Conservation (phyloP, 2,329 filamentous ascomycete genomes). For the Dothiorella sarmentorum region DNA sequence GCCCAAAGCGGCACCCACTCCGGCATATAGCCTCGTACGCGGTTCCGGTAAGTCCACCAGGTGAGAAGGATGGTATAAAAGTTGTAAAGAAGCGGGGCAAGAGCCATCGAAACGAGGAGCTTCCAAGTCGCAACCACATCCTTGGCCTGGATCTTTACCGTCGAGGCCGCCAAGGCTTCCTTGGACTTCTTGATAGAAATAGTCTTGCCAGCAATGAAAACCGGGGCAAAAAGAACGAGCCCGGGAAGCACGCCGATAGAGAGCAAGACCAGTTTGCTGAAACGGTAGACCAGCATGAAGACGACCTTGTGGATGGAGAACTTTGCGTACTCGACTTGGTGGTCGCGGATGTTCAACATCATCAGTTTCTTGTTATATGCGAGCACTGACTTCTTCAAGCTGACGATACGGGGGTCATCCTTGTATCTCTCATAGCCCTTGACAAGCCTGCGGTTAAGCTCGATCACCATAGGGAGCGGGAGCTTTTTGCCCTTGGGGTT, state of each 20-base stretch:
- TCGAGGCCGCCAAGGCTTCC: slow-evolving; percentile 40
- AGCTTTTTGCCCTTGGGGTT: slow-evolving; percentile 93
- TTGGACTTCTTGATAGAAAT: slow-evolving; percentile 38
- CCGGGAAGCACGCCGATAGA: slow-evolving; percentile 81
- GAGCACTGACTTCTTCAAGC: slow-evolving; percentile 70
- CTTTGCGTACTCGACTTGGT: slow-evolving; percentile 89
- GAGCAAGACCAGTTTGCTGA: slow-evolving; percentile 72
- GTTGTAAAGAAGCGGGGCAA: slow-evolving; percentile 34
- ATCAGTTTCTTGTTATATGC: slow-evolving; percentile 85
- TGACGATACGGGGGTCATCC: slow-evolving; percentile 77
- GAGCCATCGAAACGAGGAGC: slow-evolving; percentile 38
- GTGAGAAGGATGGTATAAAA: slow-evolving; percentile 33
- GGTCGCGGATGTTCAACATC: slow-evolving; percentile 83
- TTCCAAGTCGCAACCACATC: slow-evolving; percentile 44
- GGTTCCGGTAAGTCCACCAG: slow-evolving; percentile 51
- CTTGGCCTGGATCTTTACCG: slow-evolving; percentile 38
- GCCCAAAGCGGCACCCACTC: slow-evolving; percentile 75
- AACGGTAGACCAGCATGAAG: slow-evolving; percentile 72
- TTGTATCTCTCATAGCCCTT: slow-evolving; percentile 92
- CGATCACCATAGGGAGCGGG: slow-evolving; percentile 85
- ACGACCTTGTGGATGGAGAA: slow-evolving; percentile 75
- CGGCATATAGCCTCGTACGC: slow-evolving; percentile 78
- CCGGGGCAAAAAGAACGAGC: slow-evolving; percentile 70
- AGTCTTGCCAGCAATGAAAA: slow-evolving; percentile 37
- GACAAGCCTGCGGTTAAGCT: slow-evolving; percentile 86